Percentiles rank a stretch among this genome's conserved stretches.
phyloP scores from a whole-genome alignment of 2,329 filamentous ascomycete genomes.

The Teratosphaeriaceae sp. region DNA sequence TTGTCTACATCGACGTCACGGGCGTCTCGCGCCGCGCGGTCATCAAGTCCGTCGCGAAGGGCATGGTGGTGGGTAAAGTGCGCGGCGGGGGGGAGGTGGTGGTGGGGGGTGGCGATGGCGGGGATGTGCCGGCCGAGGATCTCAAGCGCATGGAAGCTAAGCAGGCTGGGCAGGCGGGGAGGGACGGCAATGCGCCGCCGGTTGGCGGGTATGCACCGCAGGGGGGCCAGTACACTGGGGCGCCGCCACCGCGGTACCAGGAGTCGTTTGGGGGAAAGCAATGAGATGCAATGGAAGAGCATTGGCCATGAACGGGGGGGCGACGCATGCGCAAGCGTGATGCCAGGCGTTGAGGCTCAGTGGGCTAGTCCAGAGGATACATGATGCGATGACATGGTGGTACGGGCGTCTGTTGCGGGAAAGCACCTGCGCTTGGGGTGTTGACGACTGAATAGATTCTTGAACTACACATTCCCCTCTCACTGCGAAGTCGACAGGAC shows the following conservation, averaged over 20 bases:
- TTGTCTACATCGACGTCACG: slow-evolving; percentile 63
- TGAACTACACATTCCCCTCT: no score
- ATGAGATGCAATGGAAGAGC: no score
- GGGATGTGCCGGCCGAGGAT: slow-evolving; percentile 35
- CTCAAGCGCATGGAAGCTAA: slow-evolving; percentile 7
- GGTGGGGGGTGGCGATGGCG: slow-evolving; percentile 60
- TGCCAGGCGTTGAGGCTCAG: no score
- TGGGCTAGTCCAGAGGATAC: no score
- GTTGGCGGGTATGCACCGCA: slow-evolving; percentile 4
- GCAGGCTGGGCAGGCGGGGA: slow-evolving; percentile 7
- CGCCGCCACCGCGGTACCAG: slow-evolving; percentile 11
- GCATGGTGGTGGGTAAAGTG: slow-evolving; percentile 84
- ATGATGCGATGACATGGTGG: no score
- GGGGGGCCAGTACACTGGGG: background rate
- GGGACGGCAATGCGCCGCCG: slow-evolving; percentile 3
- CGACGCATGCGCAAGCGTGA: no score
- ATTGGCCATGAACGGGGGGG: no score
- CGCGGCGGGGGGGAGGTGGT: slow-evolving; percentile 66
- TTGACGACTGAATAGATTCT: no score
- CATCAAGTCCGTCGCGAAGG: slow-evolving; percentile 91
- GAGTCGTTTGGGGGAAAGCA: slow-evolving; percentile 9
- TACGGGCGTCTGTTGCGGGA: no score
- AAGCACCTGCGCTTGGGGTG: no score
- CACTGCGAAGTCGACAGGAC: no score
- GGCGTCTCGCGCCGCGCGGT: slow-evolving; percentile 61